Conservation (phyloP, 2,329 filamentous ascomycete genomes). For the Cercospora sojina region DNA sequence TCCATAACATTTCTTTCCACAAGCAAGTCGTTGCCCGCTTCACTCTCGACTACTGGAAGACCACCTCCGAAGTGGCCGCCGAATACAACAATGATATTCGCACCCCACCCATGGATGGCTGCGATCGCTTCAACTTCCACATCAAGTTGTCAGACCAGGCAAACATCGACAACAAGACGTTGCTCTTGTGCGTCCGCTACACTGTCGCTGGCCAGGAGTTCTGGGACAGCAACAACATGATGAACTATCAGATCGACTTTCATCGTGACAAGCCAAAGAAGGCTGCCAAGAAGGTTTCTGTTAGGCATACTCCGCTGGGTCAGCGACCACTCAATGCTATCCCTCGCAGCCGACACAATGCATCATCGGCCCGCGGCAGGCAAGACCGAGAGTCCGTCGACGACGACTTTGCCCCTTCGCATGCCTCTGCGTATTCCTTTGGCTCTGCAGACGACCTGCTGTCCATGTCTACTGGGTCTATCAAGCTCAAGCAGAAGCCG, state of each 20-base stretch:
- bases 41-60: conserved; percentile 98
- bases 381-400: conserved; percentile 55
- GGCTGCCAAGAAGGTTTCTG: conserved; percentile 34
- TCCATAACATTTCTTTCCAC: conserved; percentile 84
- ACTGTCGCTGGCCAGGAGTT: conserved; percentile 77
- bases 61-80: conserved; percentile 88
- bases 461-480: conserved; percentile 58
- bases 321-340: conserved; percentile 53
- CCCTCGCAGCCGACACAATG: conserved; percentile 51
- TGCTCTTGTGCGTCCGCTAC: conserved; percentile 91
- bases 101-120: conserved; percentile 60
- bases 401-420: conserved; percentile 66
- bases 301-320: conserved; percentile 30
- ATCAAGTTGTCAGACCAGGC: conserved; percentile 90
- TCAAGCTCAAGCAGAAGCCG: conserved; percentile 70
- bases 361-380: conserved; percentile 49
- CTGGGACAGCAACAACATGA: conserved; percentile 88
- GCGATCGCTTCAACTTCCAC: conserved; percentile 89
- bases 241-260: conserved; percentile 96
- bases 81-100: conserved; percentile 80
- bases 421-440: conserved; percentile 45
- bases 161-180: conserved; percentile 86
- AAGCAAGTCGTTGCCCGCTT: conserved; percentile 91
- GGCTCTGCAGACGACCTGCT: conserved; percentile 45
- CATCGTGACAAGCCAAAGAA: conserved; percentile 37